phyloP scores from a whole-genome alignment of 768 basidiomycete species.

The Tephrocybe sp. region DNA sequence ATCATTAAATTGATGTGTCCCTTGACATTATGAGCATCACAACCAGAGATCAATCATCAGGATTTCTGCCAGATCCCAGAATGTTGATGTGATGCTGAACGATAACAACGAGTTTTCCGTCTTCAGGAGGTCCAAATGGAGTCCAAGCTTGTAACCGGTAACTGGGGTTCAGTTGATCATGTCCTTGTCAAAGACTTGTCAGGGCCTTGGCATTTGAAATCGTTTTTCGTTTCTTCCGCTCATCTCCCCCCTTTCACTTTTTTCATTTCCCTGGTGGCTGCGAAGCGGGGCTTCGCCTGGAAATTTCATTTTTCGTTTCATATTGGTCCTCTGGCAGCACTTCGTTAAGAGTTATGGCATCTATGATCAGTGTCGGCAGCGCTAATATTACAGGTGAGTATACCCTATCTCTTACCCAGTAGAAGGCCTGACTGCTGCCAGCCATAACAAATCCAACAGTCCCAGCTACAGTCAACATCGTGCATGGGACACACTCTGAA shows the following conservation, averaged over 20 bases:
- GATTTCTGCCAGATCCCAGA: too few species aligned
- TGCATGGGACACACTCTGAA: conserved; percentile 40
- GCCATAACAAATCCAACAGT: not conserved
- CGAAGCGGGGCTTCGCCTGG: conserved; percentile 19
- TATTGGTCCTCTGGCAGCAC: not conserved
- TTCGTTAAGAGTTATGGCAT: conserved; percentile 1
- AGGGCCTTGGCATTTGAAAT: not conserved
- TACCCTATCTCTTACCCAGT: not conserved
- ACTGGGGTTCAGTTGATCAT: too few species aligned
- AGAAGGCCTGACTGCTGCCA: not conserved
- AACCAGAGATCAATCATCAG: too few species aligned
- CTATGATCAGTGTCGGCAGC: not conserved
- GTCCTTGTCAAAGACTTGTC: too few species aligned
- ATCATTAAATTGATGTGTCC: too few species aligned
- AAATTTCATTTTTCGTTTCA: not conserved
- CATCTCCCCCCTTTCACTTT: conserved; percentile 5
- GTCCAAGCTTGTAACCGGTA: conserved; percentile 1
- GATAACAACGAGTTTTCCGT: too few species aligned
- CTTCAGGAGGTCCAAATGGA: too few species aligned
- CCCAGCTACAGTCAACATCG: conserved; percentile 31
- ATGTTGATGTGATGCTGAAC: not conserved
- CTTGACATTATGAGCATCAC: too few species aligned
- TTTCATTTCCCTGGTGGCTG: conserved; percentile 8
- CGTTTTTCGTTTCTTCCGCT: not conserved
- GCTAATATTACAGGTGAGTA: not conserved